Conservation (phyloP, 108 stramenopile genomes). For the Skeletonema marinoi region DNA sequence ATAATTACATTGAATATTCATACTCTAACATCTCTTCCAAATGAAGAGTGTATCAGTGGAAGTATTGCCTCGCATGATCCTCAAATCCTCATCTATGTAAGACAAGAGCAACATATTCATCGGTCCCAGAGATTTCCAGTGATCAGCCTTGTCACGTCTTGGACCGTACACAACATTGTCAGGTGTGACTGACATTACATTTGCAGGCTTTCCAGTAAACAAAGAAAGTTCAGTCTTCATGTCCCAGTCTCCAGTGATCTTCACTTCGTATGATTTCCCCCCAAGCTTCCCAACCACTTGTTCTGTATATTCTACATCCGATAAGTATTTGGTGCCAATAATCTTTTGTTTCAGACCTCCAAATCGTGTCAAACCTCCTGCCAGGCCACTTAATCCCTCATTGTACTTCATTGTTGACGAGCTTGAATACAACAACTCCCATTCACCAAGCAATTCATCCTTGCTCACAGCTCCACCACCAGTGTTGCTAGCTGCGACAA, state of each 20-base stretch:
- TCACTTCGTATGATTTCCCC: constrained; percentile 70
- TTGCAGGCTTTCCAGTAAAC: constrained; percentile 73
- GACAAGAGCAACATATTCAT: constrained; percentile 76
- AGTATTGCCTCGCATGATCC: constrained; percentile 87
- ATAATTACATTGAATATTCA: background rate
- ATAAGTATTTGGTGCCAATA: constrained; percentile 57
- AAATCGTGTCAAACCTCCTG: constrained; percentile 78
- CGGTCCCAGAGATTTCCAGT: constrained; percentile 86
- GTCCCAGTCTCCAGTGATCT: constrained; percentile 79
- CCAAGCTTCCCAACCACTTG: constrained; percentile 64
- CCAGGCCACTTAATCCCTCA: constrained; percentile 81
- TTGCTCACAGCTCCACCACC: constrained; percentile 20
- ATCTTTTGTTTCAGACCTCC: constrained; percentile 66
- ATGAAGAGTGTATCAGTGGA: constrained; percentile 80
- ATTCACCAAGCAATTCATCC: constrained; percentile 69
- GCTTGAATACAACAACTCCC: constrained; percentile 81
- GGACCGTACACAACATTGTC: constrained; percentile 76
- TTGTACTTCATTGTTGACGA: constrained; percentile 86
- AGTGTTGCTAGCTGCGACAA: background rate
- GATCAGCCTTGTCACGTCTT: constrained; percentile 76
- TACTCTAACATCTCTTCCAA: constrained; percentile 42
- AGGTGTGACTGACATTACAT: constrained; percentile 68
- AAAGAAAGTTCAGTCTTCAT: constrained; percentile 66
- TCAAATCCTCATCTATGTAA: constrained; percentile 79
- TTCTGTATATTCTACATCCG: constrained; percentile 79